Percentiles rank a stretch among this genome's conserved stretches.
phyloP scores from a whole-genome alignment of 352 stramenopile genomes.

The Phytophthora foliorum region DNA sequence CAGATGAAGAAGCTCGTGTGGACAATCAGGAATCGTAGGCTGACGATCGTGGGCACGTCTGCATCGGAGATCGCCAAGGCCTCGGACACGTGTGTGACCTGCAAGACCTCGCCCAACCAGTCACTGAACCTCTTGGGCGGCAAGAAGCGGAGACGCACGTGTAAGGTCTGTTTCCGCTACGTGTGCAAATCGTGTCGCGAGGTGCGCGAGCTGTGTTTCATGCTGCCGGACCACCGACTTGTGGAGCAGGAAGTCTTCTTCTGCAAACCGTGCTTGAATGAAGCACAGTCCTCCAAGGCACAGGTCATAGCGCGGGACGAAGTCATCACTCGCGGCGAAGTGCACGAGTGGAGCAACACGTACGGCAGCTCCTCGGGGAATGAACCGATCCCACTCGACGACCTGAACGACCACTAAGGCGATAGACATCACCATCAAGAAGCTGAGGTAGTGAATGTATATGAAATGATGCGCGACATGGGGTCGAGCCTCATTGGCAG shows the following conservation, averaged over 20 bases:
- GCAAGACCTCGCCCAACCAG: constrained; percentile 16
- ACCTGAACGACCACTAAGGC: constrained; percentile 33
- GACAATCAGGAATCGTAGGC: constrained; percentile 43
- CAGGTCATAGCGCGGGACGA: constrained; percentile 35
- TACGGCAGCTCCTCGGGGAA: constrained; percentile 41
- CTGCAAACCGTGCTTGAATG: constrained; percentile 30
- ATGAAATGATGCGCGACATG: constrained; percentile 20
- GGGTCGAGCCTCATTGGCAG: constrained; percentile 5
- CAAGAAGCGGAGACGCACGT: constrained; percentile 35
- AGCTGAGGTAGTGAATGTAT: constrained; percentile 12
- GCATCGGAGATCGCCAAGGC: constrained; percentile 14
- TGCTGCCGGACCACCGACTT: constrained; percentile 33
- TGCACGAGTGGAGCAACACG: constrained; percentile 39
- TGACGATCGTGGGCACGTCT: constrained; percentile 6
- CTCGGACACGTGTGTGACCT: constrained; percentile 29
- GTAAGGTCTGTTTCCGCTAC: constrained; percentile 46
- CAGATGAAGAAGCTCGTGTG: constrained; percentile 76
- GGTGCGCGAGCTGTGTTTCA: constrained; percentile 43
- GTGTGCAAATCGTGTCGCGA: constrained; percentile 53
- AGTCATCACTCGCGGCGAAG: constrained; percentile 14
- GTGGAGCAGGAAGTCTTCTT: constrained; percentile 41
- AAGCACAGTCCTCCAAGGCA: constrained; percentile 20
- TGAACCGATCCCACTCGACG: constrained; percentile 31
- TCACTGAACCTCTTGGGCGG: constrained; percentile 4
- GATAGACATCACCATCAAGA: not conserved